phyloP scores from a whole-genome alignment of 345 rosid genomes.

The Citrus australasica region DNA sequence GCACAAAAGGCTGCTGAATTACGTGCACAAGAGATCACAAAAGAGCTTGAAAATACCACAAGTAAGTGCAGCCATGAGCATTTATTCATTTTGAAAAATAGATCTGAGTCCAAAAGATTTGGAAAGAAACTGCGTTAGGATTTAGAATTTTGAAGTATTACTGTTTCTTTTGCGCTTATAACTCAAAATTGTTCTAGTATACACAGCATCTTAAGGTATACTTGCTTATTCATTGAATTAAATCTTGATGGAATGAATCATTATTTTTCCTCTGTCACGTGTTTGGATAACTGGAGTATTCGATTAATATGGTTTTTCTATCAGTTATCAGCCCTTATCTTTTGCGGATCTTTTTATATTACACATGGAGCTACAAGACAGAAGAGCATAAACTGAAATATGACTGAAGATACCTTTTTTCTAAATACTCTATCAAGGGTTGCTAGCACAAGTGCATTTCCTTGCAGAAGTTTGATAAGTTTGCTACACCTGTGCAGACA shows the following conservation, averaged over 20 bases:
- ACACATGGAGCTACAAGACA: too few species aligned
- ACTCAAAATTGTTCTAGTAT: not conserved
- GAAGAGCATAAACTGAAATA: too few species aligned
- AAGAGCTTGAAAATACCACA: conserved; percentile 95
- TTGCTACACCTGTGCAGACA: too few species aligned
- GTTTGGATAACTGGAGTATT: not conserved
- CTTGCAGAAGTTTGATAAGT: too few species aligned
- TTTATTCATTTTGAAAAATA: not conserved
- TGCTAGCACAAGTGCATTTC: too few species aligned
- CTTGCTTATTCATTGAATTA: not conserved
- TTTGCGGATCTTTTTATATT: too few species aligned
- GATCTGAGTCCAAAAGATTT: too few species aligned
- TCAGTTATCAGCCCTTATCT: not conserved
- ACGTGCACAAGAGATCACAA: conserved; percentile 69
- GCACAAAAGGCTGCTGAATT: conserved; percentile 84
- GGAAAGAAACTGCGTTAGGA: not conserved
- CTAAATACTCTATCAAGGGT: too few species aligned
- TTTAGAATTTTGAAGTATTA: not conserved
- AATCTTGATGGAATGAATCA: not conserved
- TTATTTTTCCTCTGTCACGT: not conserved
- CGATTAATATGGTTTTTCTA: not conserved
- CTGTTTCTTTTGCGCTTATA: not conserved
- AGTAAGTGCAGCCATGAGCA: conserved; percentile 35
- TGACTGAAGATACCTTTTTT: too few species aligned
- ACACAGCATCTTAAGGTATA: not conserved